Evolutionary conservation across 768 basidiomycete genomes (phyloP), one percentile per base, ranked within the genome.

Genomic region (Mrakia blollopis): DNA sequence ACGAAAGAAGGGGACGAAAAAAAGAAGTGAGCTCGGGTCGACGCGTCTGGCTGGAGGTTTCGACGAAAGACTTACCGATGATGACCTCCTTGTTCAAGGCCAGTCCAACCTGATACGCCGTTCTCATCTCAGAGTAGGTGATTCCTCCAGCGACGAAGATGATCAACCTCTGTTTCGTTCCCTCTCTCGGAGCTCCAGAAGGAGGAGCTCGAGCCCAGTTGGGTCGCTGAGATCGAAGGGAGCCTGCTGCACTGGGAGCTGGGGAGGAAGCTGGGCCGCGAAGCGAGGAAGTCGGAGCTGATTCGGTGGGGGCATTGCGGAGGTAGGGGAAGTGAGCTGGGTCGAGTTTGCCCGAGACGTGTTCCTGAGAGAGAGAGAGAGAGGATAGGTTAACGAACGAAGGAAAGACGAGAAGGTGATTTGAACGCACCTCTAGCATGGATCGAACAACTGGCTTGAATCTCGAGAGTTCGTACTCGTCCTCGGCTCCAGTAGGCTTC

Each of bases 391-490:
- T 14, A 52, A 28, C 70, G 47, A 28, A 8, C 21, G 70, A 70
- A 50, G 5, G 44, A 30, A 21, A 57, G 23, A 52, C 23, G n/a
- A 57, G 30, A n/a, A 30, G 11, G 47, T 6, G 52, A 57, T 10
- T 11, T 41, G 35, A 14, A 35, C 32, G 30, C 4, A 94, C 95
- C 87, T 97, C 93, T 28, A 99, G 84, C 78, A 98, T 87, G 3
- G 89, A 88, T 80, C 88, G 89, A 39, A 98, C 82, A 2, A 90
- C 85, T 10, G 97, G 97, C 81, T 91, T 94, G 85, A 89, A 99
- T 77, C 97, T 88, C 25, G 96, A 98, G 44, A 99, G 88, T 79
- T 98, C 96, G 81, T 98, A 99, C 80, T 97, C 95, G 78, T 96
- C 94, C n/a, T 93, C 93, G n/a, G 82, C 81, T 74, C 81, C 86